Base-by-base conservation (phyloP, 768 basidiomycete species). In the Grammothele lineata region DNA sequence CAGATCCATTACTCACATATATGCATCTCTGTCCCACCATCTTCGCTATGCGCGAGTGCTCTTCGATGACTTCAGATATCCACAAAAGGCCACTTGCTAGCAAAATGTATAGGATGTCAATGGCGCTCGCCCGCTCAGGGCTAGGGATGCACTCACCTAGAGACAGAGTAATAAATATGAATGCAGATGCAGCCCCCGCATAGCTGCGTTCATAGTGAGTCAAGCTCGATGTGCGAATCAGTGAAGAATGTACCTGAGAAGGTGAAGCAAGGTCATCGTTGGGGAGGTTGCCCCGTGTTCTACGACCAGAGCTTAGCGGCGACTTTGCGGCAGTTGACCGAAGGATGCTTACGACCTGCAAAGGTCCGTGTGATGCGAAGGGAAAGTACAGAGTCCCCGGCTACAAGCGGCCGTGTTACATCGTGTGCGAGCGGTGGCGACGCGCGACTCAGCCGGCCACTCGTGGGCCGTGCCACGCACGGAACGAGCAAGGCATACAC, bases 61-160 rank as follows among this genome's bases (percentile, higher is more conserved):
- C 95, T 65, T 98, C 95, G 52, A 98, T 97, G 25, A 97, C 65
- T 63, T 98, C 95, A 2, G 94, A 93, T 25, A 95, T 70, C 74
- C 95, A 97, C 45, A 98, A 70, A 37, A 98, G 72, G 6, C 94
- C 95, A 66, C 90, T 94, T 40, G 95, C 95, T 95, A 62, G 11
- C n/a, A n/a, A n/a, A n/a, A n/a, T n/a, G n/a, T n/a, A n/a, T n/a
- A n/a, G n/a, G n/a, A n/a, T n/a, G n/a, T n/a, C n/a, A n/a, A n/a
- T n/a, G n/a, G n/a, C n/a, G n/a, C n/a, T n/a, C n/a, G n/a, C n/a
- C n/a, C n/a, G n/a, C n/a, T n/a, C n/a, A n/a, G n/a, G n/a, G n/a
- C n/a, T n/a, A n/a, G n/a, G n/a, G n/a, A n/a, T n/a, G n/a, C n/a
- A 69, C 80, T 40, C 43, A 92, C 93, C 93, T 42, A 97, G 73